phyloP scores from a whole-genome alignment of 2,329 filamentous ascomycete genomes.

The Fusarium torreyae region DNA sequence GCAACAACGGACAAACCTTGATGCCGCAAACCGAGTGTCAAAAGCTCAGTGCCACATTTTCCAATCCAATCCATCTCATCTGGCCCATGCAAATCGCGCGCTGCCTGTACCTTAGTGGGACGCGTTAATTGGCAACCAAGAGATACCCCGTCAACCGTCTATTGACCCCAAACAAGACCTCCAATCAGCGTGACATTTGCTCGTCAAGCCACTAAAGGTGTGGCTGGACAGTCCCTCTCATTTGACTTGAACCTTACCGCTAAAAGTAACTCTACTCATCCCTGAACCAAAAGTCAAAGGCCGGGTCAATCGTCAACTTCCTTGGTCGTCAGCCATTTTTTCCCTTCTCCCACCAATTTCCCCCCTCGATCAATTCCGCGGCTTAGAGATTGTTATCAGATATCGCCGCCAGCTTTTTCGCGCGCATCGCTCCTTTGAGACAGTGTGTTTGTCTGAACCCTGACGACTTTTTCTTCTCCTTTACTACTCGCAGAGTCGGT shows the following conservation, averaged over 20 bases:
- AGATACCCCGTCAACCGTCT: constrained; percentile 34
- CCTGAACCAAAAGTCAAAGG: constrained; percentile 50
- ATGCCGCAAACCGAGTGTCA: background rate
- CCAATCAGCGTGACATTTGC: constrained; percentile 33
- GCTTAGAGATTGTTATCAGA: constrained; percentile 39
- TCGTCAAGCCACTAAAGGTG: constrained; percentile 36
- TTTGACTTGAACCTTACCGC: constrained; percentile 32
- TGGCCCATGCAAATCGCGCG: background rate
- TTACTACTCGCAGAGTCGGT: constrained; percentile 43
- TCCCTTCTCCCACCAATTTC: constrained; percentile 43
- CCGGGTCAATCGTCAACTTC: constrained; percentile 50
- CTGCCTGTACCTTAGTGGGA: constrained; percentile 25
- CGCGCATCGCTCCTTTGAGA: constrained; percentile 32
- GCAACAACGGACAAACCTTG: constrained; percentile 12
- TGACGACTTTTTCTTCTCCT: constrained; percentile 42
- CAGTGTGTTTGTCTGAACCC: constrained; percentile 26
- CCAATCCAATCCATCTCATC: background rate
- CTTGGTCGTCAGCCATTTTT: constrained; percentile 45
- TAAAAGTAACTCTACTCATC: constrained; percentile 44
- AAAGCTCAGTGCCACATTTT: background rate
- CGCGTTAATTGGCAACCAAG: constrained; percentile 41
- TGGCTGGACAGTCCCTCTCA: constrained; percentile 41
- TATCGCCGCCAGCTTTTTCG: constrained; percentile 32
- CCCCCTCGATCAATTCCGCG: constrained; percentile 35
- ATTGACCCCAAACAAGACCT: constrained; percentile 21